Percentiles rank a stretch among this genome's conserved stretches.
These are phyloP conservation scores for Diphasiastrum complanatum DNA, from an alignment of 83 land plant genomes.

Conservation along the genomic window DNA sequence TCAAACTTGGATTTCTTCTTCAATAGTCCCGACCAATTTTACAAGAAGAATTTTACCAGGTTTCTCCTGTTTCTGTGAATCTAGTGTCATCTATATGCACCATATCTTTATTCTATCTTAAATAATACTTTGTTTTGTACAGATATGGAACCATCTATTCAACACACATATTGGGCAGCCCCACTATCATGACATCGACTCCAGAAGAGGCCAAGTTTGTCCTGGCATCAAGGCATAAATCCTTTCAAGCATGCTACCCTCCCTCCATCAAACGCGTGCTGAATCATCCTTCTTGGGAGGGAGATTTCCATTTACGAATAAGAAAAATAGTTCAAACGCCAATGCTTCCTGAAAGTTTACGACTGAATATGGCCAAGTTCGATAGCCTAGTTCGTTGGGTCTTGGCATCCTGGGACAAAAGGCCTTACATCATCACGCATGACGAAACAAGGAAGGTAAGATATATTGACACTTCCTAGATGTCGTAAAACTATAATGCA, in stretches of 20 bases:
- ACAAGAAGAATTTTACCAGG: background rate
- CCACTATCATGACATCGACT: too few species aligned
- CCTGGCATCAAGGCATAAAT: too few species aligned
- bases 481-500: too few species aligned
- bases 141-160: conserved; percentile 6
- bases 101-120: background rate
- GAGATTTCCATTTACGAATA: too few species aligned
- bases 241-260: conserved; percentile 7
- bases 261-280: conserved; percentile 11
- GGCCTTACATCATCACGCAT: background rate
- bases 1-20: conserved; percentile 15
- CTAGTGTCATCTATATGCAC: background rate
- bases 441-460: conserved; percentile 11
- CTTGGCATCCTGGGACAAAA: conserved; percentile 1
- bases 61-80: background rate
- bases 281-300: conserved; percentile 17
- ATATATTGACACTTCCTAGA: background rate
- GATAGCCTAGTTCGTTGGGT: conserved; percentile 1
- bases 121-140: too few species aligned
- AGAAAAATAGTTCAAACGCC: conserved; percentile 1
- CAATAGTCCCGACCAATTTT: conserved; percentile 6
- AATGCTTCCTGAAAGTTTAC: background rate
- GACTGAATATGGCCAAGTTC: conserved; percentile 1
- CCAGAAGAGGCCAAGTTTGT: too few species aligned
- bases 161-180: conserved; percentile 10